These are phyloP conservation scores for maize (Zea mays) DNA, from an alignment of 176 grass and related monocot species.

Conservation along the genomic window Zm-B73-REFERENCE-NAM-5.0 NC_050103.1:138774001-138774500, in stretches of 20 bases:
- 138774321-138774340: conserved; percentile 39
- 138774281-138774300: conserved; percentile 1
- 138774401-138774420: conserved; percentile 11
- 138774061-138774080: conserved; percentile 28
- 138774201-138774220: conserved; percentile 17
- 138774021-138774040: background rate
- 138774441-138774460: conserved; percentile 32
- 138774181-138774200: background rate
- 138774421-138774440: conserved; percentile 23
- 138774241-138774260: background rate
- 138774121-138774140: conserved; percentile 15
- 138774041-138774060: conserved; percentile 6
- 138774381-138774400: conserved; percentile 9
- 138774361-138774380: background rate
- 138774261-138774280: conserved; percentile 24
- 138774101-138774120: no score
- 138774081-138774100: background rate
- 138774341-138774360: background rate
- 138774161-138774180: conserved; percentile 20
- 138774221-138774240: background rate
- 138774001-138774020: background rate
- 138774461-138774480: conserved; percentile 37
- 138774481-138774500: conserved; percentile 14
- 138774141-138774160: conserved; percentile 34
- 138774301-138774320: background rate